These are phyloP conservation scores for Gentiana dahurica DNA, from an alignment of 257 asterid species.

Conservation along the genomic window DNA sequence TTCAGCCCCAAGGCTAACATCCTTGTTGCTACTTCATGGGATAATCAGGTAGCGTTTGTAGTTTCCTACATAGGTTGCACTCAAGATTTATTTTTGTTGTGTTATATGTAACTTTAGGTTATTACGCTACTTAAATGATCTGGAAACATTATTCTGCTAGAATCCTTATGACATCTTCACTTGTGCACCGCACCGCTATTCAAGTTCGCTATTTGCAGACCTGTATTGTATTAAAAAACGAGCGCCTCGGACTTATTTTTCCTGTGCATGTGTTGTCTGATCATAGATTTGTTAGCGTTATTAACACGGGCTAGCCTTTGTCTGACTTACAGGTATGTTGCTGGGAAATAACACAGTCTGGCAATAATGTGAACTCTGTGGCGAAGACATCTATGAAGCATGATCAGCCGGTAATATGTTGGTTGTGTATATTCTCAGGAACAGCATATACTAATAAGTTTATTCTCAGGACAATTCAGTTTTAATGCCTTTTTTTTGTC, in stretches of 20 bases:
- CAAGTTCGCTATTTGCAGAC: too few species aligned
- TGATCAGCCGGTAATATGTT: conserved; percentile 69
- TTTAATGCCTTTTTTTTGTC: conserved; percentile 15
- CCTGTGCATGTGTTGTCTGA: too few species aligned
- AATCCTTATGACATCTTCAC: too few species aligned
- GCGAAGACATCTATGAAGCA: conserved; percentile 81
- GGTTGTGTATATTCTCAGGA: background rate
- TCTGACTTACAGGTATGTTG: conserved; percentile 64
- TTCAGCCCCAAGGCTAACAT: conserved; percentile 84
- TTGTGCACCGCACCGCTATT: too few species aligned
- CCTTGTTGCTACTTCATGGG: conserved; percentile 88
- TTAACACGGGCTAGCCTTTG: background rate
- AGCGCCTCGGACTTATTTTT: too few species aligned
- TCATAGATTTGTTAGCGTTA: too few species aligned
- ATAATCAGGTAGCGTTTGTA: conserved; percentile 59
- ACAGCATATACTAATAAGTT: background rate
- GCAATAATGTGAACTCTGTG: conserved; percentile 40
- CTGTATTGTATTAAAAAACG: too few species aligned
- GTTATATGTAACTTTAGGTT: background rate
- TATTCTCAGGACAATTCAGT: conserved; percentile 4
- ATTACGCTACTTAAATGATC: background rate
- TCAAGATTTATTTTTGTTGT: too few species aligned
- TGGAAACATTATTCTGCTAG: background rate
- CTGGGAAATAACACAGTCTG: conserved; percentile 78
- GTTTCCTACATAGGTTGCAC: background rate